These are phyloP conservation scores for Trametopsis cervina DNA, from an alignment of 768 basidiomycete species.

Conservation along the genomic window DNA sequence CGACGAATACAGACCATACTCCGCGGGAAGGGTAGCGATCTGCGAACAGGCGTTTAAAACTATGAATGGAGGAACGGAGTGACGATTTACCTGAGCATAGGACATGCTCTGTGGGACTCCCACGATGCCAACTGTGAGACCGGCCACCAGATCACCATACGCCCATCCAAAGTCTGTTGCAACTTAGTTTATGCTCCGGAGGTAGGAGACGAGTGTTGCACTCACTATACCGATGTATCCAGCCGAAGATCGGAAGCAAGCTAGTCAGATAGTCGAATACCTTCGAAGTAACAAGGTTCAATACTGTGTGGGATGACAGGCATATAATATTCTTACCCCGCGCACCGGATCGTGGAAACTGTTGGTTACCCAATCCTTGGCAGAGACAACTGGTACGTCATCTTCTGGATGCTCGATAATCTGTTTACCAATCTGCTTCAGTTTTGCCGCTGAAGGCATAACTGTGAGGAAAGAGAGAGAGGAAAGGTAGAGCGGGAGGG, in stretches of 20 bases:
- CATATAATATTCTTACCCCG: slow-evolving; percentile 6
- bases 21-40: slow-evolving; percentile 75
- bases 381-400: slow-evolving; percentile 49
- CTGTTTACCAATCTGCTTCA: slow-evolving; percentile 47
- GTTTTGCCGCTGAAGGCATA: slow-evolving; percentile 15
- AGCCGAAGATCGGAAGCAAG: slow-evolving; percentile 81
- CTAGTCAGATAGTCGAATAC: slow-evolving; percentile 51
- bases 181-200: neutral
- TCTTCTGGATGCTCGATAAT: slow-evolving; percentile 55
- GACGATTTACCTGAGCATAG: slow-evolving; percentile 55
- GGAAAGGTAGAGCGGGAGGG: neutral
- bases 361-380: slow-evolving; percentile 41
- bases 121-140: slow-evolving; percentile 90
- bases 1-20: slow-evolving; percentile 91
- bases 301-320: neutral
- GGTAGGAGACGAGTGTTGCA: slow-evolving; percentile 1
- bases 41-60: slow-evolving; percentile 20
- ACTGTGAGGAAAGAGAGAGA: slow-evolving; percentile 9
- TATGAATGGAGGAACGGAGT: neutral
- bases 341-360: slow-evolving; percentile 37
- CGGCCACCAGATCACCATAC: slow-evolving; percentile 83
- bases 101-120: slow-evolving; percentile 92
- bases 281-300: slow-evolving; percentile 34
- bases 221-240: slow-evolving; percentile 83
- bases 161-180: slow-evolving; percentile 53